Evolutionary conservation across 2,329 filamentous ascomycete genomes (phyloP), one percentile per base, ranked within the genome.

Genomic region (Fusarium sublunatum): DNA sequence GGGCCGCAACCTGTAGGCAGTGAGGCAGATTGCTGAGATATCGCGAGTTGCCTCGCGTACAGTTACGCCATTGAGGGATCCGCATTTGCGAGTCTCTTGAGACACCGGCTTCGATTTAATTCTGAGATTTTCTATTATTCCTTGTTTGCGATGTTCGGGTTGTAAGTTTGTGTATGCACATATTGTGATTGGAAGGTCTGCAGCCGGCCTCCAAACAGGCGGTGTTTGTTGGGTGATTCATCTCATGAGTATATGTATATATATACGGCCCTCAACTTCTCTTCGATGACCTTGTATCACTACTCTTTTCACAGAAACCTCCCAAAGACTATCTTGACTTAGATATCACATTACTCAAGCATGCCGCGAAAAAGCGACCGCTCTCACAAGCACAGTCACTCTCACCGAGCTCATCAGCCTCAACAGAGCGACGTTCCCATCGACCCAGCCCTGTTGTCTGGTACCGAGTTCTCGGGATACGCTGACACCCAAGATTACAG

Each of bases 301-400:
- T 15, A 12, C 19, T 19, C 19, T 19, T 19, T 3, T 15, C 41
- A 32, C 22, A 19, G 11, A 15, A 25, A 15, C 31, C 13, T 22
- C 19, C 34, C 41, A 11, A 39, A 25, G 4, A n/a, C 24, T 10
- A 13, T 39, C 19, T 6, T n/a, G 15, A 13, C n/a, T 31, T 4
- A 5, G 28, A 11, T 29, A 1, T n/a, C 7, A 7, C 13, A 41
- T 38, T 19, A 19, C 10, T n/a, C 22, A 38, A 15, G 22, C 31
- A 70, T 70, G 67, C 53, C 67, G 2, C 49, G 51, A 53, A 67
- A 55, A 46, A 57, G 42, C 10, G 43, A 56, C 24, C 53, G 39
- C 7, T 64, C 63, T 43, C 43, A 52, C n/a, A 64, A 49, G 28
- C 50, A 47, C 7, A 58, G 47, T n/a, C 48, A 41, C 2, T 63